A percentile compares a stretch with the other conserved stretches of the same genome.
These are phyloP conservation scores for Citrus cavaleriei DNA, from an alignment of 345 rosid genomes.

Conservation along the genomic window DNA sequence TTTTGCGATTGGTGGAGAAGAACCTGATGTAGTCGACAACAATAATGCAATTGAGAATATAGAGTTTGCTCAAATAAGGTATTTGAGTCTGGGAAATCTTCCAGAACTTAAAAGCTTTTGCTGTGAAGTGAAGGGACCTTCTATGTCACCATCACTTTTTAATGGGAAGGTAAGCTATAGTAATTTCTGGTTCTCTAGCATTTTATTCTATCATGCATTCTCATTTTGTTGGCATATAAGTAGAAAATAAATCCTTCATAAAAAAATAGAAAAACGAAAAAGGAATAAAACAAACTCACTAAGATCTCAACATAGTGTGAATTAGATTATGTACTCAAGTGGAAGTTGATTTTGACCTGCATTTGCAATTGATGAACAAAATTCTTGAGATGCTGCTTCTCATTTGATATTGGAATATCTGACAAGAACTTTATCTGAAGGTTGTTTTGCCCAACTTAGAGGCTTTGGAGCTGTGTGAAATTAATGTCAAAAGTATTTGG, in stretches of 20 bases:
- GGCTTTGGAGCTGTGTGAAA: background rate
- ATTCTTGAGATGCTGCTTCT: no score
- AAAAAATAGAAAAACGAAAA: no score
- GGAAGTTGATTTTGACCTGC: no score
- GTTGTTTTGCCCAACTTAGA: conserved; percentile 21
- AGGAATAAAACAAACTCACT: no score
- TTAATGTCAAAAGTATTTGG: conserved; percentile 5
- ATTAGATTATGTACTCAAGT: no score
- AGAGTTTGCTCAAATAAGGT: background rate
- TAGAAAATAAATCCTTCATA: no score
- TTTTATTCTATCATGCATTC: background rate
- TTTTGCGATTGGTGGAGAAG: background rate
- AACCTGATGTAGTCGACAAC: background rate
- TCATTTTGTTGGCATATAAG: no score
- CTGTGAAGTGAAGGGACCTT: background rate
- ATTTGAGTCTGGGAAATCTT: background rate
- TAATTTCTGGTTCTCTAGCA: background rate
- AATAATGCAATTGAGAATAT: background rate
- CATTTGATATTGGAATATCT: no score
- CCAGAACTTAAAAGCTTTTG: background rate
- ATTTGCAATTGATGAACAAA: no score
- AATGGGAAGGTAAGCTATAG: background rate
- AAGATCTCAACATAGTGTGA: no score
- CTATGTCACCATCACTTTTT: background rate
- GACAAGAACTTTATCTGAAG: background rate